Conservation (phyloP, 148 eudicot genomes). For the Dianthus caryophyllus region DNA sequence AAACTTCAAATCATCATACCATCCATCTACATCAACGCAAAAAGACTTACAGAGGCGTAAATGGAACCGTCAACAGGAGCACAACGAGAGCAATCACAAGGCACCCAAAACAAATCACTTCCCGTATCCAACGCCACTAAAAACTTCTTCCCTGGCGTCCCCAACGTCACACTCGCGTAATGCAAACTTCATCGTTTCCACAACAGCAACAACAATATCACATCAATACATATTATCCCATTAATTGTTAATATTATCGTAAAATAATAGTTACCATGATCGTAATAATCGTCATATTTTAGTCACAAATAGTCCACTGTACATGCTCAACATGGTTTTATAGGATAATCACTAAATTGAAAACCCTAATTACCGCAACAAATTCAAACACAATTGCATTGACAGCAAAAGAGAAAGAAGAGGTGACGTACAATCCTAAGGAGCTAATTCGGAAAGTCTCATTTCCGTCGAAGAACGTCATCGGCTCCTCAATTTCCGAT, state of each 20-base stretch:
- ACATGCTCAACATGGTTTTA: too few species aligned
- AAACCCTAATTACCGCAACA: constrained; percentile 3
- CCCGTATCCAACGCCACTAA: constrained; percentile 96
- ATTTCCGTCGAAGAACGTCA: constrained; percentile 78
- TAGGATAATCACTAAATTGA: background rate
- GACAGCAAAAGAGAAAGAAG: background rate
- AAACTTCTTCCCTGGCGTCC: constrained; percentile 82
- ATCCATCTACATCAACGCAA: background rate
- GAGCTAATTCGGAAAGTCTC: constrained; percentile 68
- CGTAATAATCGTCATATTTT: too few species aligned
- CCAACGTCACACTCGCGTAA: constrained; percentile 80
- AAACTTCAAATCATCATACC: background rate
- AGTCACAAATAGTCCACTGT: too few species aligned
- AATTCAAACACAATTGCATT: background rate
- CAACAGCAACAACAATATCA: constrained; percentile 7
- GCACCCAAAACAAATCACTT: constrained; percentile 96
- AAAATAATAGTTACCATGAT: too few species aligned
- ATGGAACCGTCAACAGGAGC: constrained; percentile 55
- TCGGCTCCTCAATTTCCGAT: constrained; percentile 39
- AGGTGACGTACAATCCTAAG: constrained; percentile 63
- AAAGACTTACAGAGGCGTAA: constrained; percentile 58
- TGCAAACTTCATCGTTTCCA: constrained; percentile 54
- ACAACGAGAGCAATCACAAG: constrained; percentile 75
- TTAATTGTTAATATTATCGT: too few species aligned
- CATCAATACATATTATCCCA: too few species aligned